A percentile compares a stretch with the other conserved stretches of the same genome.
Evolutionary conservation across 225 moss, liverwort and hornwort species (phyloP).

Genomic region (Pseudisothecium myosuroides): DNA sequence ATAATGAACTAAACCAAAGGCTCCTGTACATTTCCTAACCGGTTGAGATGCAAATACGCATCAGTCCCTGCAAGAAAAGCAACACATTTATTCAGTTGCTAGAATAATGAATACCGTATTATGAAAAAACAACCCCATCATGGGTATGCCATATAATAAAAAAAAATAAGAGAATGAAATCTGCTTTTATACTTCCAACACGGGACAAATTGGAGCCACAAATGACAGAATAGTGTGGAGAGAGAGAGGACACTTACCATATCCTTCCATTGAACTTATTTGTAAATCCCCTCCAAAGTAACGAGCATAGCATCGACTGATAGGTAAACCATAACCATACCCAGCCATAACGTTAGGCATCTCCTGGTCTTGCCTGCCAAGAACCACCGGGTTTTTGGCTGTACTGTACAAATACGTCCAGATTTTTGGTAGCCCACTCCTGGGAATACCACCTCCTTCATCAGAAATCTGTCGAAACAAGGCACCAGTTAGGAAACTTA

Average conservation of each 20-base stretch:
- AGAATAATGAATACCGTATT: not conserved
- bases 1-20: conserved; percentile 41
- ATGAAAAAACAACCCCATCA: not conserved
- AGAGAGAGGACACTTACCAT: conserved; percentile 30
- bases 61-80: conserved; percentile 57
- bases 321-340: conserved; percentile 87
- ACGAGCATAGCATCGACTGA: conserved; percentile 84
- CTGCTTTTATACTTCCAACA: not conserved
- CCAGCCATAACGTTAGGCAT: conserved; percentile 83
- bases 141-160: not conserved
- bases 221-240: not conserved
- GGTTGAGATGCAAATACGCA: conserved; percentile 78
- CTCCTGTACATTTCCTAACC: conserved; percentile 81
- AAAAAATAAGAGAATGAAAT: not conserved
- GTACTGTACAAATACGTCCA: conserved; percentile 90
- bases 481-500: not conserved
- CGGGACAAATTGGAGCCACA: not conserved
- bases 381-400: conserved; percentile 45
- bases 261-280: conserved; percentile 88
- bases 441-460: conserved; percentile 93
- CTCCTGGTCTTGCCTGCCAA: conserved; percentile 50
- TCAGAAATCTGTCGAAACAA: conserved; percentile 63
- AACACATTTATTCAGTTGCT: not conserved
- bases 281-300: conserved; percentile 92
- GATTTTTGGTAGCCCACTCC: conserved; percentile 80